A percentile compares a stretch with the other conserved stretches of the same genome.
phyloP scores from a whole-genome alignment of 768 basidiomycete species.

The Hypholoma sublateritium region DNA sequence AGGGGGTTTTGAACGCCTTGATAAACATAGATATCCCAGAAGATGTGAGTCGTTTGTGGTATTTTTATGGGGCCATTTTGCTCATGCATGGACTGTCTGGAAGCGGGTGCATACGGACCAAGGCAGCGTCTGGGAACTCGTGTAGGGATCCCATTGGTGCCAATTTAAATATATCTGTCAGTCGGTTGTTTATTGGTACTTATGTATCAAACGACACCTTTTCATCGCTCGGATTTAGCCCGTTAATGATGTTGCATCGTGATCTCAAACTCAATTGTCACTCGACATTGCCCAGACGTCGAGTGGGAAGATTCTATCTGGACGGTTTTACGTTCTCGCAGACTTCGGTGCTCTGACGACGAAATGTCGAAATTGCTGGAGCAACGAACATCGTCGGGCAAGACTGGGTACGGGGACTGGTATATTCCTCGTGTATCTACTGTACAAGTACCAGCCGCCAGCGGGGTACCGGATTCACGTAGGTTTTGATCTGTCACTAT shows the following conservation, averaged over 20 bases:
- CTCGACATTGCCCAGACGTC: neutral
- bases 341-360: neutral
- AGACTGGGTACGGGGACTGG: neutral
- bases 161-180: conserved; percentile 18
- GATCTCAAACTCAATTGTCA: conserved; percentile 14
- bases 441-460: neutral
- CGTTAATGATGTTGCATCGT: conserved; percentile 11
- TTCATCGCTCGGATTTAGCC: conserved; percentile 17
- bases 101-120: conserved; percentile 53
- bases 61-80: conserved; percentile 10
- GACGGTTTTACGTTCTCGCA: neutral
- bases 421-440: neutral
- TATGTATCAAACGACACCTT: conserved; percentile 10
- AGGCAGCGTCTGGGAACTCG: conserved; percentile 58
- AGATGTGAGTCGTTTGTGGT: conserved; percentile 42
- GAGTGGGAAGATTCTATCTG: conserved; percentile 3
- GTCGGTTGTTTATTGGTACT: conserved; percentile 7
- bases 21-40: conserved; percentile 42
- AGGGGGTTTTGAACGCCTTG: conserved; percentile 61
- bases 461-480: neutral
- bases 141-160: conserved; percentile 18
- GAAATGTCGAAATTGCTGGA: neutral
- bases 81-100: conserved; percentile 11
- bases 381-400: neutral
- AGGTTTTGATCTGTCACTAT: conserved; percentile 4